Conservation (phyloP, 2,329 filamentous ascomycete genomes). For the Sporothrix dimorphospora region DNA sequence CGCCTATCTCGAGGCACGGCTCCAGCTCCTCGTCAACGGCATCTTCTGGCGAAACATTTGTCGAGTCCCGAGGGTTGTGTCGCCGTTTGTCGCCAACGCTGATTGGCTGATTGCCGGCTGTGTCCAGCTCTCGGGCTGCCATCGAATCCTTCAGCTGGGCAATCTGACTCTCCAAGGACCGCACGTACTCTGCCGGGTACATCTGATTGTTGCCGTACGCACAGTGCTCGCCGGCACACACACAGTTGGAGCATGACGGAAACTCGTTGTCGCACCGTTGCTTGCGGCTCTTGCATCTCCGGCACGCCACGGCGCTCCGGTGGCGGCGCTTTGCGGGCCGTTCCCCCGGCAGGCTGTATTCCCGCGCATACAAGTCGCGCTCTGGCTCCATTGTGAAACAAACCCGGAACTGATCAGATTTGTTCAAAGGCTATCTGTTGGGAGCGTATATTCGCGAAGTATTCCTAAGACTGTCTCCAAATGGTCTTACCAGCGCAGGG, state of each 20-base stretch:
- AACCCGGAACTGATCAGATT: no score
- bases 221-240: constrained; percentile 11
- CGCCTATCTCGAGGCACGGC: constrained; percentile 19
- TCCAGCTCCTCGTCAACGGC: neutral
- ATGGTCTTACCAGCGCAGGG: no score
- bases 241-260: constrained; percentile 24
- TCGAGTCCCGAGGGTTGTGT: neutral
- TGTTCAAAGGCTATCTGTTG: no score
- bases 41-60: neutral
- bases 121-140: neutral
- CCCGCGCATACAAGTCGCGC: neutral
- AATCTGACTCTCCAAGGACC: constrained; percentile 24
- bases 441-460: no score
- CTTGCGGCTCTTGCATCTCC: constrained; percentile 22
- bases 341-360: neutral
- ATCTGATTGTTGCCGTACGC: constrained; percentile 22
- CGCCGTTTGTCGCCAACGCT: neutral
- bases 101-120: neutral
- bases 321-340: constrained; percentile 22
- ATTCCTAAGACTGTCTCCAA: no score
- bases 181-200: constrained; percentile 24
- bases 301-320: constrained; percentile 23
- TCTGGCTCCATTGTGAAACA: neutral
- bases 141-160: constrained; percentile 14
- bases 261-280: constrained; percentile 26